A percentile compares a stretch with the other conserved stretches of the same genome.
Evolutionary conservation across 345 rosid genomes (phyloP).

Genomic region (Lepidium africanum): DNA sequence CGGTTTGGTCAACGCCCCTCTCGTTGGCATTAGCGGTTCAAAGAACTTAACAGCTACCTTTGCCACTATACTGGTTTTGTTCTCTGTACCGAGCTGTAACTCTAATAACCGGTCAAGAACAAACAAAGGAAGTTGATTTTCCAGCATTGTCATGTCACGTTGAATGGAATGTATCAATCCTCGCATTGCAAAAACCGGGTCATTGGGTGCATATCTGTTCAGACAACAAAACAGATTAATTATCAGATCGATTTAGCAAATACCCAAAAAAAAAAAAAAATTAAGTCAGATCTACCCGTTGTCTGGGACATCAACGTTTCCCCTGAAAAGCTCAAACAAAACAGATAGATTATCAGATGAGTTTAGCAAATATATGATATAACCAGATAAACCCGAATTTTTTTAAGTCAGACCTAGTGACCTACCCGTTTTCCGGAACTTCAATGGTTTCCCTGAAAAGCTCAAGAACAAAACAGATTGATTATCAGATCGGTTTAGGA

Average conservation of each 20-base stretch:
- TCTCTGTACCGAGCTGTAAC: conserved; percentile 40
- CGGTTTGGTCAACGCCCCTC: conserved; percentile 50
- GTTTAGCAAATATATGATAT: background rate
- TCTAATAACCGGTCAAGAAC: conserved; percentile 34
- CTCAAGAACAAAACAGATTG: conserved; percentile 46
- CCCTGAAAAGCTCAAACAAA: too few species aligned
- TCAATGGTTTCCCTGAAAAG: conserved; percentile 49
- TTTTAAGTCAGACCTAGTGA: background rate
- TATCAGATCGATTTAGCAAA: background rate
- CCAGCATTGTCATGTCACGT: conserved; percentile 73
- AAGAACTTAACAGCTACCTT: conserved; percentile 49
- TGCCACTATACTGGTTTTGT: conserved; percentile 49
- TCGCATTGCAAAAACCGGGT: conserved; percentile 51
- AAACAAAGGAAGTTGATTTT: too few species aligned
- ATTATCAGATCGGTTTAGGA: too few species aligned
- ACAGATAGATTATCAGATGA: too few species aligned
- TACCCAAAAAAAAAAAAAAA: too few species aligned
- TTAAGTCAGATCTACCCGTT: too few species aligned
- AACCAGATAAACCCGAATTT: background rate
- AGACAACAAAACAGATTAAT: background rate
- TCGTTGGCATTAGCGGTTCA: conserved; percentile 66
- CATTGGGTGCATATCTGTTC: conserved; percentile 40
- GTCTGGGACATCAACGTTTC: too few species aligned
- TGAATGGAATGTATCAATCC: conserved; percentile 60
- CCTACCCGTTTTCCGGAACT: conserved; percentile 38